These are phyloP conservation scores for Fusarium sp. DNA, from an alignment of 2,329 filamentous ascomycete species.

Conservation along the genomic window DNA sequence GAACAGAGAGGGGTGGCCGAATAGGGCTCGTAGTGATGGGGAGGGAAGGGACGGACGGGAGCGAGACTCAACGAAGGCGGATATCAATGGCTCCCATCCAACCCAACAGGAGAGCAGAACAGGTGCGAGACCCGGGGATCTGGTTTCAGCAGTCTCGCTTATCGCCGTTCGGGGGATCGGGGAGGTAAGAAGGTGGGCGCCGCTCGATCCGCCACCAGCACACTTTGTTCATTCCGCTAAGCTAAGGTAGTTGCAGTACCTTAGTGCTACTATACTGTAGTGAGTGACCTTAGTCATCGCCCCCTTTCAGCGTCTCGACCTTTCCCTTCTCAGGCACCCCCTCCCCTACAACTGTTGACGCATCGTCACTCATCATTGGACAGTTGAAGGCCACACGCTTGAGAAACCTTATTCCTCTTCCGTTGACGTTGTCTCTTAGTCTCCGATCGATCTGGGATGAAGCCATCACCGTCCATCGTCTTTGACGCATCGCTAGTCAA, in stretches of 20 bases:
- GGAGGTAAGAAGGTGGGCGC: constrained; percentile 10
- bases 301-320: constrained; percentile 1
- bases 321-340: constrained; percentile 14
- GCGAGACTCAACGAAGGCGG: constrained; percentile 28
- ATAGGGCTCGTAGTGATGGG: not conserved
- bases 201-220: constrained; percentile 32
- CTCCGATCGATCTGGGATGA: constrained; percentile 14
- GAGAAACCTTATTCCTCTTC: constrained; percentile 29
- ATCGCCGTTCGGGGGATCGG: constrained; percentile 49
- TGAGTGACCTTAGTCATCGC: constrained; percentile 21
- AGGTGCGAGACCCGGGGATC: constrained; percentile 50
- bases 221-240: constrained; percentile 5
- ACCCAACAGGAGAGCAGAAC: constrained; percentile 1
- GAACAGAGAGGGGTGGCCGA: constrained; percentile 30
- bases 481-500: not conserved
- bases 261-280: too few species aligned
- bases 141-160: constrained; percentile 54
- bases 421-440: constrained; percentile 13
- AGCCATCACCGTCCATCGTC: constrained; percentile 20
- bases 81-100: constrained; percentile 19
- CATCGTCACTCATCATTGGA: constrained; percentile 1
- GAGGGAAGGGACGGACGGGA: constrained; percentile 27
- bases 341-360: constrained; percentile 8
- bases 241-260: too few species aligned
- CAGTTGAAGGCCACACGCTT: constrained; percentile 10